Evolutionary conservation across 2,329 filamentous ascomycete species (phyloP).

Genomic region (Fusarium lateritium): DNA sequence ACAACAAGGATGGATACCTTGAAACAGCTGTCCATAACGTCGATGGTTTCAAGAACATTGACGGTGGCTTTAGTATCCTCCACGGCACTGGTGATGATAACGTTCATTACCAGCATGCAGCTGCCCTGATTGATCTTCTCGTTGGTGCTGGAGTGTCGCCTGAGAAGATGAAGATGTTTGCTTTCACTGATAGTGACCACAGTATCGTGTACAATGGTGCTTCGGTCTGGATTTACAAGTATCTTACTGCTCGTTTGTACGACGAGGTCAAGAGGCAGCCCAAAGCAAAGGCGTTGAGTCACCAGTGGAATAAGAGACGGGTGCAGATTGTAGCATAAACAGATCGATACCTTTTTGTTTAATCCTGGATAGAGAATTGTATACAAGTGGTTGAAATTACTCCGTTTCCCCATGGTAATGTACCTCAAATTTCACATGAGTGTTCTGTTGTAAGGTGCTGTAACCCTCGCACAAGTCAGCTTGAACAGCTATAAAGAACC

Average conservation of each 20-base stretch:
- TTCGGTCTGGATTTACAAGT: slow-evolving; percentile 71
- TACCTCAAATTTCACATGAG: no score
- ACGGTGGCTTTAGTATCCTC: slow-evolving; percentile 72
- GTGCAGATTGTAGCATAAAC: slow-evolving; percentile 2
- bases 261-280: slow-evolving; percentile 72
- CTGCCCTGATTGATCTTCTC: slow-evolving; percentile 72
- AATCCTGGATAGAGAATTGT: no score
- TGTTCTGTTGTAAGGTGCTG: no score
- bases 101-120: slow-evolving; percentile 78
- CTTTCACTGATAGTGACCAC: slow-evolving; percentile 77
- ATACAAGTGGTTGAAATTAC: no score
- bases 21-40: slow-evolving; percentile 70
- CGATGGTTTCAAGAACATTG: slow-evolving; percentile 73
- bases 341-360: no score
- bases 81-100: slow-evolving; percentile 81
- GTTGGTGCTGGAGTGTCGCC: slow-evolving; percentile 72
- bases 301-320: slow-evolving; percentile 55
- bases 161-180: slow-evolving; percentile 73
- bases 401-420: no score
- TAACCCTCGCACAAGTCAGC: no score
- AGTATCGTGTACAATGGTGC: slow-evolving; percentile 71
- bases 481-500: no score
- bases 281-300: slow-evolving; percentile 48
- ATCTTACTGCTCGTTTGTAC: slow-evolving; percentile 72
- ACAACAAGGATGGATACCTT: slow-evolving; percentile 73